These are phyloP conservation scores for Phytophthora tentaculata DNA, from an alignment of 352 stramenopile genomes.

Conservation along the genomic window DNA sequence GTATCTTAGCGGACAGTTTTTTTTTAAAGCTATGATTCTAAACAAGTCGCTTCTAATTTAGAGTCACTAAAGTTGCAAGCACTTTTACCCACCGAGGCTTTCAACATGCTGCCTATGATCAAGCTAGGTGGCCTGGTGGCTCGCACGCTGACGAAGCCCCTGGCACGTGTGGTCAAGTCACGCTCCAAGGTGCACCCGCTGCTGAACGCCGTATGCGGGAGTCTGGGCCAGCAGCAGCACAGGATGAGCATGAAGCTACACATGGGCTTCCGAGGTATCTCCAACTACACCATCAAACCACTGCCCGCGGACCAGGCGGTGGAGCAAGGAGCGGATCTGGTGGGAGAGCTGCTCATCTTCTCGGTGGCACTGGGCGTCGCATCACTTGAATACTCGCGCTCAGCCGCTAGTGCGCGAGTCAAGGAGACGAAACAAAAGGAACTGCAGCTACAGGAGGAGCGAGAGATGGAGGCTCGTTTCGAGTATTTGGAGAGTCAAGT, in stretches of 20 bases:
- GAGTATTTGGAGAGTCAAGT: constrained; percentile 55
- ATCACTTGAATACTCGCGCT: constrained; percentile 81
- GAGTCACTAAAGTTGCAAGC: too few species aligned
- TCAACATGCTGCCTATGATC: constrained; percentile 81
- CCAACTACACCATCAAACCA: constrained; percentile 83
- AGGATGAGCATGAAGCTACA: constrained; percentile 69
- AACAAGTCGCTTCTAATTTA: too few species aligned
- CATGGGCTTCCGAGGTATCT: constrained; percentile 81
- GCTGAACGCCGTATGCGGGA: constrained; percentile 65
- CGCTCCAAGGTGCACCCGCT: constrained; percentile 82
- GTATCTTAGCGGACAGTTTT: too few species aligned
- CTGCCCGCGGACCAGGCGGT: constrained; percentile 74
- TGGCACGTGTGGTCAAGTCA: constrained; percentile 90
- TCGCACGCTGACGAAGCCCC: constrained; percentile 84
- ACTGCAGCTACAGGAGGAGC: constrained; percentile 49
- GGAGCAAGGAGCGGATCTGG: constrained; percentile 77
- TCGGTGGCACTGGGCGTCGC: constrained; percentile 71
- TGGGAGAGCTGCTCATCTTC: constrained; percentile 85
- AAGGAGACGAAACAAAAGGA: constrained; percentile 70
- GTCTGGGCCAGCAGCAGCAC: constrained; percentile 75
- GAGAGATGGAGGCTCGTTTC: constrained; percentile 56
- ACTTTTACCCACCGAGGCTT: too few species aligned
- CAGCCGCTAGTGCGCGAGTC: constrained; percentile 51
- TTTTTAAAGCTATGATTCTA: too few species aligned
- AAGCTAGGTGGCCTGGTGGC: constrained; percentile 85